These are phyloP conservation scores for Adenanthera pavonina DNA, from an alignment of 306 rosid species.

Conservation along the genomic window DNA sequence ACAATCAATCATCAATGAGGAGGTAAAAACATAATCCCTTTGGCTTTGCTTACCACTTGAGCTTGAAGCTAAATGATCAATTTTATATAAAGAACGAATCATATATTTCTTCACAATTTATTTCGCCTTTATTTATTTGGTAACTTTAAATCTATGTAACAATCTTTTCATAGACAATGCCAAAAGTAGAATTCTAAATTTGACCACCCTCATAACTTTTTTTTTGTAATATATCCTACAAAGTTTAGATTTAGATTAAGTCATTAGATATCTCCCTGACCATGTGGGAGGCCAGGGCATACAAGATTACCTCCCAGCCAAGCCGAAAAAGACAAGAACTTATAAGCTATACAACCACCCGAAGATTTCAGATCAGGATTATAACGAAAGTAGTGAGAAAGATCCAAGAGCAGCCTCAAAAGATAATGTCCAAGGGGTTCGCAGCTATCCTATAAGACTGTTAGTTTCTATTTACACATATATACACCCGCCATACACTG, in stretches of 20 bases:
- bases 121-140: background rate
- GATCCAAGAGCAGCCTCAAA: background rate
- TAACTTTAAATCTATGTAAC: background rate
- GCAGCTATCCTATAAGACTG: slow-evolving; percentile 1
- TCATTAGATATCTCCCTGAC: background rate
- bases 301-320: background rate
- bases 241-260: background rate
- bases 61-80: no score
- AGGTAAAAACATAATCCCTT: no score
- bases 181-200: no score
- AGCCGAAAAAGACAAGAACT: background rate
- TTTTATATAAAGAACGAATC: no score
- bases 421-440: slow-evolving; percentile 12
- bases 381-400: background rate
- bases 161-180: background rate
- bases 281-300: no score
- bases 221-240: no score
- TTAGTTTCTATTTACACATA: background rate
- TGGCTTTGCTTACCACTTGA: no score
- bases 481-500: slow-evolving; percentile 33
- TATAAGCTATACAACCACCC: background rate
- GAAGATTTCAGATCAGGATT: background rate
- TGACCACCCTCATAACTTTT: no score
- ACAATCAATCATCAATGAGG: no score
- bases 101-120: background rate